Evolutionary conservation across 2,329 filamentous ascomycete species (phyloP).

Genomic region (Beauveria australis): DNA sequence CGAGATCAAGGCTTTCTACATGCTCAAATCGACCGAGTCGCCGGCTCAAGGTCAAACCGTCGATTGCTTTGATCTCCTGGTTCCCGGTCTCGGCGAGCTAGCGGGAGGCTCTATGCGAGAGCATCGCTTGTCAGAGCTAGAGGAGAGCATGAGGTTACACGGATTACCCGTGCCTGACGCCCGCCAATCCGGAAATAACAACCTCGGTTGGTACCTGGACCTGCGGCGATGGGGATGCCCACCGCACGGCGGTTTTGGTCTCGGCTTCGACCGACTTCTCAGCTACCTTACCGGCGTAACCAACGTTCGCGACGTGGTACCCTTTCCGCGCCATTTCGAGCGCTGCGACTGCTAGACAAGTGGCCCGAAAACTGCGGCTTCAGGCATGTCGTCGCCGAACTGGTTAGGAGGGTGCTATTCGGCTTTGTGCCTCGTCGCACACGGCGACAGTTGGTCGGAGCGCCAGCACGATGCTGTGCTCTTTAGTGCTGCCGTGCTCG

Average conservation of each 20-base stretch:
- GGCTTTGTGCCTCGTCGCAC: not conserved
- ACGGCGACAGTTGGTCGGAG: not conserved
- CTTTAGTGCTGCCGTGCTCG: conserved; percentile 6
- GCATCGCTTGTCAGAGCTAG: conserved; percentile 60
- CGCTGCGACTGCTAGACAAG: conserved; percentile 47
- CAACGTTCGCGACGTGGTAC: conserved; percentile 77
- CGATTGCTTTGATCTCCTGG: conserved; percentile 83
- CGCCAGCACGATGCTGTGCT: not conserved
- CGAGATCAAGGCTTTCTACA: conserved; percentile 81
- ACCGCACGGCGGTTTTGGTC: conserved; percentile 82
- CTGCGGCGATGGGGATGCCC: conserved; percentile 84
- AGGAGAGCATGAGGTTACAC: conserved; percentile 61
- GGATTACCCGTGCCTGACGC: conserved; percentile 44
- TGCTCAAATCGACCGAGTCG: conserved; percentile 31
- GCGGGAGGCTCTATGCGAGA: conserved; percentile 87
- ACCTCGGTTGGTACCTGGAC: conserved; percentile 78
- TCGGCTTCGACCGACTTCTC: conserved; percentile 82
- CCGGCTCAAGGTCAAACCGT: conserved; percentile 47
- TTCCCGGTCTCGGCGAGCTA: conserved; percentile 79
- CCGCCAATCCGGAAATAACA: conserved; percentile 11
- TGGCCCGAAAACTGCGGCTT: not conserved
- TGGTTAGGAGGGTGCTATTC: not conserved
- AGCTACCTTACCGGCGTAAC: conserved; percentile 74
- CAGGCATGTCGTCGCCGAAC: not conserved
- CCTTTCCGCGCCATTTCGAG: conserved; percentile 70